These are phyloP conservation scores for Xylaria polymorpha DNA, from an alignment of 2,329 filamentous ascomycete species.

Conservation along the genomic window DNA sequence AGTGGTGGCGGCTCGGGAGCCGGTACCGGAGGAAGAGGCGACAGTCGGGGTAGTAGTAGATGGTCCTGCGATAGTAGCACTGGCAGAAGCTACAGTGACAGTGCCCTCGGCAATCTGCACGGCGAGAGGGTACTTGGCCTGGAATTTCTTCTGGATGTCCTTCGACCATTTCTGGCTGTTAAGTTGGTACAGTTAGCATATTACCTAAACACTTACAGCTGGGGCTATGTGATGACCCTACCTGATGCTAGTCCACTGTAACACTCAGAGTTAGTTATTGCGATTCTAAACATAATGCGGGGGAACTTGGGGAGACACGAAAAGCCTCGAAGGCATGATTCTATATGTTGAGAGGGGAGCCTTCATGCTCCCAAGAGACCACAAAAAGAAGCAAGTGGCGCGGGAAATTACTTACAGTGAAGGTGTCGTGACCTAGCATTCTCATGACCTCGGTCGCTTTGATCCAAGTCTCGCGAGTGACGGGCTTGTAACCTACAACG, in stretches of 20 bases:
- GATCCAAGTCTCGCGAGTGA: constrained; percentile 6
- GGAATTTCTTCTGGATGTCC: constrained; percentile 20
- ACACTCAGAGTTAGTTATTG: constrained; percentile 9
- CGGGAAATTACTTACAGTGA: constrained; percentile 20
- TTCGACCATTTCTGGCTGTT: constrained; percentile 36
- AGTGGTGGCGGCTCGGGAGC: neutral
- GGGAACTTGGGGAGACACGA: neutral
- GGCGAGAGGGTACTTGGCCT: neutral
- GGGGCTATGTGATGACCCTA: constrained; percentile 7
- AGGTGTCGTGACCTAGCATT: constrained; percentile 8
- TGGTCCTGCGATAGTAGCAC: neutral
- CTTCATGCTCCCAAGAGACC: neutral
- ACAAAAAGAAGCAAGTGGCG: neutral
- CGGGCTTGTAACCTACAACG: neutral
- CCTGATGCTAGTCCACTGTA: constrained; percentile 25
- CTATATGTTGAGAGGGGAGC: neutral
- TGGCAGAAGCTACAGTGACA: neutral
- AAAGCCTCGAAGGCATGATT: neutral
- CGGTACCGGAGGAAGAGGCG: neutral
- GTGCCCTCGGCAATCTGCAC: neutral
- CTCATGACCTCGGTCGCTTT: constrained; percentile 16
- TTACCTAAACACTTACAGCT: neutral
- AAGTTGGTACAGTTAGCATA: constrained; percentile 17
- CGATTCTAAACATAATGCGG: neutral
- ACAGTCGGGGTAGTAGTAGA: neutral